Percentiles rank a stretch among this genome's conserved stretches.
Conservation (phyloP, 805 yeast genomes). For the Cyberlindnera bimundalis region DNA sequence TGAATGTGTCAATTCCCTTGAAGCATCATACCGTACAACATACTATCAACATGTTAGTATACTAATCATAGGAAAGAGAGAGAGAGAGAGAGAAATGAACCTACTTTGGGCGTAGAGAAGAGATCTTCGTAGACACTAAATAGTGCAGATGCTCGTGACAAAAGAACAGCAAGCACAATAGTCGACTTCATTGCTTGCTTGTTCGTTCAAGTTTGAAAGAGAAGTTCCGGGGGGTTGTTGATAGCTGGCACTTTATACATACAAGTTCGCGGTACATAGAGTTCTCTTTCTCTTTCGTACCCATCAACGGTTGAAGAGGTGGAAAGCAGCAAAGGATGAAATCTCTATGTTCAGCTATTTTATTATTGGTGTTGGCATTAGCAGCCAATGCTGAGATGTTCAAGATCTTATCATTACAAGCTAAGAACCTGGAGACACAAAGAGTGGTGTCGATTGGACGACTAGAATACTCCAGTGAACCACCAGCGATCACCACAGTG, state of each 20-base stretch:
- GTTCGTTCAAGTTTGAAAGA: not conserved
- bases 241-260: too few species aligned
- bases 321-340: not conserved
- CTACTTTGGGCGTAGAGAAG: conserved; percentile 22
- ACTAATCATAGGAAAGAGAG: too few species aligned
- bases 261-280: too few species aligned
- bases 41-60: conserved; percentile 10
- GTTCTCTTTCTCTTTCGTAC: too few species aligned
- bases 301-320: too few species aligned
- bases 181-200: not conserved
- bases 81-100: not conserved
- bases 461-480: conserved; percentile 6
- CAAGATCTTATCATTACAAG: conserved; percentile 6
- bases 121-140: conserved; percentile 23
- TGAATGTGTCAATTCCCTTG: conserved; percentile 1
- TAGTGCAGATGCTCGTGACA: conserved; percentile 5
- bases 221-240: too few species aligned
- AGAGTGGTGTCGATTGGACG: conserved; percentile 8
- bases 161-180: not conserved
- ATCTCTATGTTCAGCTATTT: not conserved
- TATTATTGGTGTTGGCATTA: not conserved
- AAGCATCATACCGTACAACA: conserved; percentile 11
- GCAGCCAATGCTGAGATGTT: not conserved
- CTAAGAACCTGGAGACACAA: conserved; percentile 11
- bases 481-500: not conserved